phyloP scores from a whole-genome alignment of 257 asterid species.

The Solanum bukasovii region DNA sequence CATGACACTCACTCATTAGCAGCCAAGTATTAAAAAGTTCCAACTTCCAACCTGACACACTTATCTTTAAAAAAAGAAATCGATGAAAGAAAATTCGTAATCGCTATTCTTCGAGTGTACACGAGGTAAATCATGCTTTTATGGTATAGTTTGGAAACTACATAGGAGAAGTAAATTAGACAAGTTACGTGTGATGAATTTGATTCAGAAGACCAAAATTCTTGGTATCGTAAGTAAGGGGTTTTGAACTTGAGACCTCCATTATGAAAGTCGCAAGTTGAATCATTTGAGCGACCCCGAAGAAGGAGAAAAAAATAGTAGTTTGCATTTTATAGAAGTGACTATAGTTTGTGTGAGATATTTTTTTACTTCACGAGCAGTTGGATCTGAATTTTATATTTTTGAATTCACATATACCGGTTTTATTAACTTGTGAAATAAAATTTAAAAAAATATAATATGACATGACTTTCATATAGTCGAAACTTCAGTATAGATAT shows the following conservation, averaged over 20 bases:
- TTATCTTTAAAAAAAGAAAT: neutral
- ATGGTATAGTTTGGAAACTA: neutral
- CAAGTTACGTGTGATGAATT: neutral
- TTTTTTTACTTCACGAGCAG: neutral
- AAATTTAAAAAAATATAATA: fast-evolving
- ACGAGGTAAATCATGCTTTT: fast-evolving
- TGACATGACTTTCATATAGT: fast-evolving
- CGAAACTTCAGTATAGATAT: fast-evolving
- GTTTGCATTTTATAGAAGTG: neutral
- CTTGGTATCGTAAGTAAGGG: neutral
- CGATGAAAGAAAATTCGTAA: fast-evolving
- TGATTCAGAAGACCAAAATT: neutral
- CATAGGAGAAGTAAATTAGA: neutral
- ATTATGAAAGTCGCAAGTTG: neutral
- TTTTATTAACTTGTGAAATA: neutral
- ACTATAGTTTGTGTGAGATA: neutral
- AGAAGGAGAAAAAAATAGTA: no score
- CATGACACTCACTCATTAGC: neutral
- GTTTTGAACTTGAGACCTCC: neutral
- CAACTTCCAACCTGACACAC: neutral
- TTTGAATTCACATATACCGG: no score
- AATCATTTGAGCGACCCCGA: no score
- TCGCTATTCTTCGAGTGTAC: neutral
- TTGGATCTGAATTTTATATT: neutral
- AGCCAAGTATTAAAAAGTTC: neutral